phyloP scores from a whole-genome alignment of 176 grass and related monocot species.

The Ensete ventricosum region DNA sequence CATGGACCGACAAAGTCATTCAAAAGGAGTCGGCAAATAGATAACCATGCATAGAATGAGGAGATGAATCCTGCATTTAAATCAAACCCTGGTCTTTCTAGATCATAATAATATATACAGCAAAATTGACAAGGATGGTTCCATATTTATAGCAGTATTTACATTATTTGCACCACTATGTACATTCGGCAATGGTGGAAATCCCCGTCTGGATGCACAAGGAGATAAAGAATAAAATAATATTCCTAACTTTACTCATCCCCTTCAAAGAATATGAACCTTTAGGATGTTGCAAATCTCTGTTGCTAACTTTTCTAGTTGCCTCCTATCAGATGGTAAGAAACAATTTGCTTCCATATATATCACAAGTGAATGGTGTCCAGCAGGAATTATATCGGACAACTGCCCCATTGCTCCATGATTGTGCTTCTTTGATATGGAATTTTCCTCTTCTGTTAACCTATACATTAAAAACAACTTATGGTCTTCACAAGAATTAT shows the following conservation, averaged over 20 bases:
- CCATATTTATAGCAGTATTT: not conserved
- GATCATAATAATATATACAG: slow-evolving; percentile 1
- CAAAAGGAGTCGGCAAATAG: not conserved
- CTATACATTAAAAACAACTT: not conserved
- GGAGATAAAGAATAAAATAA: not conserved
- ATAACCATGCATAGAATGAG: not conserved
- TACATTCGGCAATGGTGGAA: slow-evolving; percentile 4
- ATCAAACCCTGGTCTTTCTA: not conserved
- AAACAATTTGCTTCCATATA: slow-evolving; percentile 5
- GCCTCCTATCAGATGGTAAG: not conserved
- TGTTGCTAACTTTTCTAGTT: not conserved
- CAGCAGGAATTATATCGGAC: not conserved
- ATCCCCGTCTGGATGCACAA: not conserved
- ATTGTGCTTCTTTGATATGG: not conserved
- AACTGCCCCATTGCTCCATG: not conserved
- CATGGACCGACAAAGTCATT: not conserved
- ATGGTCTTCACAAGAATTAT: not conserved
- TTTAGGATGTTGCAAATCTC: not conserved
- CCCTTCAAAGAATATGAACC: not conserved
- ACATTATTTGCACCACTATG: not conserved
- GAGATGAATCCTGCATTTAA: not conserved
- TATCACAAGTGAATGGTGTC: not conserved
- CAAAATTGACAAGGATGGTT: not conserved
- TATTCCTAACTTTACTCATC: not conserved
- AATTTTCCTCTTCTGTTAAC: not conserved